Conservation (phyloP, 495 filamentous ascomycete species). For the Penicillium cosmopolitanum region DNA sequence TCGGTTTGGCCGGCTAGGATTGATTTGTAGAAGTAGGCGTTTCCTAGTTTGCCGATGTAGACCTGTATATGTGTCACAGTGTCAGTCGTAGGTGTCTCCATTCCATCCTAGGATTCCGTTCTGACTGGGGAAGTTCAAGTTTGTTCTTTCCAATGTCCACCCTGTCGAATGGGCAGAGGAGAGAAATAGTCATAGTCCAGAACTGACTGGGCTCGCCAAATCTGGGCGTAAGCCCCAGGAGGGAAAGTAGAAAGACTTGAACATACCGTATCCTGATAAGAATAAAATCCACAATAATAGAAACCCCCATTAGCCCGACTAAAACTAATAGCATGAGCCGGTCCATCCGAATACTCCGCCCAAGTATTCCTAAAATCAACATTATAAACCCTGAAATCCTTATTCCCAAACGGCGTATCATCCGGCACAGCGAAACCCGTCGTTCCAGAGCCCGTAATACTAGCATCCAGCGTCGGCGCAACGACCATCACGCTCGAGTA, state of each 20-base stretch:
- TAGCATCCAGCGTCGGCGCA: slow-evolving; percentile 59
- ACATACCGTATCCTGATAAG: slow-evolving; percentile 61
- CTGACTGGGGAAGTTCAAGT: too few species aligned
- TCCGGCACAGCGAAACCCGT: slow-evolving; percentile 58
- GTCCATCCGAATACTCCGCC: slow-evolving; percentile 53
- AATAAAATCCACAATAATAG: slow-evolving; percentile 60
- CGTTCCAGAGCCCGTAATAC: slow-evolving; percentile 57
- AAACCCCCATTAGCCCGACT: slow-evolving; percentile 62
- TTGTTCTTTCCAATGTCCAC: too few species aligned
- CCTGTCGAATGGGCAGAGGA: too few species aligned
- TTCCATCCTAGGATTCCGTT: too few species aligned
- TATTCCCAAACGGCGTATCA: slow-evolving; percentile 60
- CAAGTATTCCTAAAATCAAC: slow-evolving; percentile 63
- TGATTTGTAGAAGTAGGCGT: slow-evolving; percentile 58
- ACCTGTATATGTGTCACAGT: slow-evolving; percentile 47
- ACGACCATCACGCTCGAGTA: slow-evolving; percentile 59
- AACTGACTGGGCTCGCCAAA: too few species aligned
- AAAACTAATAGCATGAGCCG: slow-evolving; percentile 57
- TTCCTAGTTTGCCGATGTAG: slow-evolving; percentile 64
- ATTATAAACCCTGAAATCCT: slow-evolving; percentile 62
- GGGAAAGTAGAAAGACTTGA: too few species aligned
- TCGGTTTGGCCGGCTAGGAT: slow-evolving; percentile 64
- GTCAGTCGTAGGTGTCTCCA: too few species aligned
- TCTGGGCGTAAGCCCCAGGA: too few species aligned
- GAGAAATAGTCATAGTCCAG: too few species aligned